Evolutionary conservation across 495 filamentous ascomycete genomes (phyloP).

Genomic region (Penicillium pulvis): DNA sequence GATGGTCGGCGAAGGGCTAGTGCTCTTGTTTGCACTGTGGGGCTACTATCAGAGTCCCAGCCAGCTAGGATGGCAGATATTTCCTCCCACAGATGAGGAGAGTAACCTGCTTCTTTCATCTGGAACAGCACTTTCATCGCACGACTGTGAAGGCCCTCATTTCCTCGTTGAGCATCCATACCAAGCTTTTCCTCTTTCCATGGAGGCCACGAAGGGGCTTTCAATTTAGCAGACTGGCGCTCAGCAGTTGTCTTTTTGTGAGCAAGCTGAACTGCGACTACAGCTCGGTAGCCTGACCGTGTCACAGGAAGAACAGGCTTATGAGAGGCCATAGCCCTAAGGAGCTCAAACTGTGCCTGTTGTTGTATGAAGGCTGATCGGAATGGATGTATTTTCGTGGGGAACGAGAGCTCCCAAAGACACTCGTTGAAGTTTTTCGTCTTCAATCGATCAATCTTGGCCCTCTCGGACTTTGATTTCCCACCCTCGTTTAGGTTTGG

Average conservation of each 20-base stretch:
- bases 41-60: slow-evolving; percentile 68
- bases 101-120: slow-evolving; percentile 68
- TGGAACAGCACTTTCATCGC: slow-evolving; percentile 57
- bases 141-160: slow-evolving; percentile 59
- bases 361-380: slow-evolving; percentile 52
- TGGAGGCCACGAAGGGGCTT: slow-evolving; percentile 68
- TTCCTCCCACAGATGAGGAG: slow-evolving; percentile 55
- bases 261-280: slow-evolving; percentile 61
- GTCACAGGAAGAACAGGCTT: slow-evolving; percentile 58
- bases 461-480: slow-evolving; percentile 3
- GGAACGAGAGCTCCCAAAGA: slow-evolving; percentile 57
- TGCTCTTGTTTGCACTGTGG: slow-evolving; percentile 66
- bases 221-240: slow-evolving; percentile 58
- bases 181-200: slow-evolving; percentile 66
- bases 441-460: slow-evolving; percentile 27
- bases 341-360: slow-evolving; percentile 63
- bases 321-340: slow-evolving; percentile 61
- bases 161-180: slow-evolving; percentile 56
- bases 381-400: slow-evolving; percentile 51
- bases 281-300: slow-evolving; percentile 62
- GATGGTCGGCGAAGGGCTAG: slow-evolving; percentile 29
- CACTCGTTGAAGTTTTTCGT: slow-evolving; percentile 52
- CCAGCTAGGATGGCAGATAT: slow-evolving; percentile 59
- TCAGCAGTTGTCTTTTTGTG: slow-evolving; percentile 63
- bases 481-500: slow-evolving; percentile 7